Evolutionary conservation across 164 flowering plant species (phyloP), one percentile per base, ranked within the genome.

Genomic region (Buxus sempervirens): DNA sequence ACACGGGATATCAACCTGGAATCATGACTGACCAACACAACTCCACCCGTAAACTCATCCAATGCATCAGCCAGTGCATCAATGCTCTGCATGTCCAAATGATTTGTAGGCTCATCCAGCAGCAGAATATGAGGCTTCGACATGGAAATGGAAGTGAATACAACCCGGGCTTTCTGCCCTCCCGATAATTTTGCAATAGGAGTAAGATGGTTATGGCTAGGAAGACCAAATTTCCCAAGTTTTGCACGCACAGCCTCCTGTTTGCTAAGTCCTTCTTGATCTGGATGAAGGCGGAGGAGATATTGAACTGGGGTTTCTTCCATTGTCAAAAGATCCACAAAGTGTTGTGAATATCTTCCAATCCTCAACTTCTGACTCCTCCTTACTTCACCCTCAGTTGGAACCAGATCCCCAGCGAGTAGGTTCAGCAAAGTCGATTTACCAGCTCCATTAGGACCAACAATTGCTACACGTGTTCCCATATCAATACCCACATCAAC

Each of bases 361-460:
- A 86, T 81, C 68, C 90, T 76, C 75, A 84, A 60, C 66, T 86
- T 81, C 65, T 84, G 85, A 66, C 84, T 82, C 68, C 81, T 79
- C 23, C 86, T 54, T 8, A 77, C 85, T 67, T 82, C 85, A 68
- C 90, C 90, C 66, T 81, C 85, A 0, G 76, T 69, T 36, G 90
- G 88, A 68, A 73, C 78, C 64, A 86, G 70, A 74, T 86, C 84
- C 25, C 88, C 85, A 18, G 86, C 85, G 26, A 84, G 78, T 67
- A 86, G 86, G 67, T 86, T 86, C 54, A 86, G 75, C 26, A 86
- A 66, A 22, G 87, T 84, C 32, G 83, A 81, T 69, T 86, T 84
- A 15, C 90, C 87, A 48, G 90, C 90, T 58, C 87, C 87, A 64
- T 86, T 84, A 0, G 87, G 90, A 9, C 86, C 82, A 58, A 85